A percentile compares a stretch with the other conserved stretches of the same genome.
phyloP scores from a whole-genome alignment of 2,329 filamentous ascomycete species.

The Hortaea sp. region DNA sequence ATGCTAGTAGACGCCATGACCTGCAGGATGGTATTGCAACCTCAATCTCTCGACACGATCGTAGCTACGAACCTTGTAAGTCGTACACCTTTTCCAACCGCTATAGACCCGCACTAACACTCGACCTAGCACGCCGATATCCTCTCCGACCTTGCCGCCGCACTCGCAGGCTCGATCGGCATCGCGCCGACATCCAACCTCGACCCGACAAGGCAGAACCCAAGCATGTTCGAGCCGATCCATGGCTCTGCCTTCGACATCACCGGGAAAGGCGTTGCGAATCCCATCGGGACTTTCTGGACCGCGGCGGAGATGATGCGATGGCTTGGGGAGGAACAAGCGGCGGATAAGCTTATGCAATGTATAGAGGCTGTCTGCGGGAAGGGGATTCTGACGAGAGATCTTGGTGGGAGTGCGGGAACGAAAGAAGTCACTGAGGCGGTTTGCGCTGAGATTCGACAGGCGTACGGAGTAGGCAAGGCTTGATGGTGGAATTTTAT shows the following conservation, averaged over 20 bases:
- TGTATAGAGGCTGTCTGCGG: conserved; percentile 45
- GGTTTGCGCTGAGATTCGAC: conserved; percentile 20
- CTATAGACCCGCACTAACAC: neutral
- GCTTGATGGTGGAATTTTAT: neutral
- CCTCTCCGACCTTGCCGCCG: conserved; percentile 60
- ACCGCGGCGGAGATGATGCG: conserved; percentile 48
- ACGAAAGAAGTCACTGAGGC: conserved; percentile 36
- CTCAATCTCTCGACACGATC: conserved; percentile 51
- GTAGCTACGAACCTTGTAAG: conserved; percentile 48
- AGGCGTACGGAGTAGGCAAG: neutral
- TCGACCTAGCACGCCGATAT: conserved; percentile 46
- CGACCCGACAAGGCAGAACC: conserved; percentile 51
- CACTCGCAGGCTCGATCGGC: conserved; percentile 59
- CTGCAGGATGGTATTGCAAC: conserved; percentile 52
- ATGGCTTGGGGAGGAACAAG: conserved; percentile 47
- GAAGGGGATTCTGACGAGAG: conserved; percentile 41
- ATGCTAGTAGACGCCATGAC: conserved; percentile 61
- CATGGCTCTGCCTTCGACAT: conserved; percentile 49
- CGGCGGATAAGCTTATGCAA: conserved; percentile 40
- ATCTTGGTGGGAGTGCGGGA: conserved; percentile 40
- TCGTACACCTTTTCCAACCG: neutral
- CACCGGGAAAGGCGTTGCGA: conserved; percentile 46
- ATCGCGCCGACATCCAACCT: conserved; percentile 62
- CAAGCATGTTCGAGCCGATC: conserved; percentile 54
- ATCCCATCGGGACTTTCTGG: conserved; percentile 52